These are phyloP conservation scores for Alloteropsis angusta DNA, from an alignment of 202 grass and related monocot genomes.

Conservation along the genomic window DNA sequence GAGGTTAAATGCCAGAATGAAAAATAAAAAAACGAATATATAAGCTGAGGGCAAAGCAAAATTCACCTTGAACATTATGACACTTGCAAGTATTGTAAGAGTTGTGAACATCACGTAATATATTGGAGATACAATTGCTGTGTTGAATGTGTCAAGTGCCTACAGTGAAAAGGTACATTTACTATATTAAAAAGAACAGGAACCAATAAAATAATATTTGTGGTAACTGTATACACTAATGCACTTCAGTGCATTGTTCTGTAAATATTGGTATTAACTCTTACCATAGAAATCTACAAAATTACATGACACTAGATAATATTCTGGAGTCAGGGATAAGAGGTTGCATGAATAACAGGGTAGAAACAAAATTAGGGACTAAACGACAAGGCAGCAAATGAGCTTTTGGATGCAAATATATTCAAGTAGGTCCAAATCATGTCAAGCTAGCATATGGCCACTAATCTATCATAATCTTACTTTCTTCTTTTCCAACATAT, in stretches of 20 bases:
- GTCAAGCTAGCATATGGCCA: not conserved
- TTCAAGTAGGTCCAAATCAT: not conserved
- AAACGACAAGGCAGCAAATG: not conserved
- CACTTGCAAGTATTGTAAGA: conserved; percentile 85
- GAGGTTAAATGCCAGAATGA: not conserved
- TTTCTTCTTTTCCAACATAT: not conserved
- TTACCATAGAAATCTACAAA: not conserved
- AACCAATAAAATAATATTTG: not conserved
- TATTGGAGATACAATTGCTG: conserved; percentile 95
- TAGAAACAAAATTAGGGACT: not conserved
- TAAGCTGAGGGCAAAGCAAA: not conserved
- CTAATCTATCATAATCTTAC: not conserved
- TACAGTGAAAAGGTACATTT: conserved; percentile 13
- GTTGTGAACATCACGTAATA: conserved; percentile 98
- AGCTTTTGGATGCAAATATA: not conserved
- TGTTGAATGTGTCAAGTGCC: conserved; percentile 96
- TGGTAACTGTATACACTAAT: not conserved
- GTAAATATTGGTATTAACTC: not conserved
- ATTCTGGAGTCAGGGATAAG: not conserved
- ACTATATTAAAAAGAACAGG: not conserved
- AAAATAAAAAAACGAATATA: conserved; percentile 6
- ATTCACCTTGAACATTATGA: conserved; percentile 99
- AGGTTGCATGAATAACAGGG: not conserved
- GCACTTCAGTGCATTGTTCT: not conserved
- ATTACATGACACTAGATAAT: not conserved